These are phyloP conservation scores for Oryza coarctata DNA, from an alignment of 176 grass and related monocot species.

Conservation along the genomic window DNA sequence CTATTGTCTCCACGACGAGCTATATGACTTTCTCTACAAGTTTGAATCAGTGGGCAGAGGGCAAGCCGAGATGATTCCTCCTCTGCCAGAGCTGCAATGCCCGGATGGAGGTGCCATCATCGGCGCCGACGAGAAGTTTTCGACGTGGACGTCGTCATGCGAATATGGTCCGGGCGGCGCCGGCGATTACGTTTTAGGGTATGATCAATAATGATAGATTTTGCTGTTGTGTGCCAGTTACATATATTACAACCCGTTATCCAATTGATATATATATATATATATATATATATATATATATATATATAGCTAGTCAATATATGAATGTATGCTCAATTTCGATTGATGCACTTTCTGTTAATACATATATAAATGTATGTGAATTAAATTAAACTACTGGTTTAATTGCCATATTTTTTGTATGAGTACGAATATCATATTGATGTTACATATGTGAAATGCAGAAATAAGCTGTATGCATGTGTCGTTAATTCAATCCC, in stretches of 20 bases:
- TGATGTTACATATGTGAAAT: not conserved
- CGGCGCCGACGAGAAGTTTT: conserved; percentile 51
- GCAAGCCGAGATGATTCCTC: conserved; percentile 27
- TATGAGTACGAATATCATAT: not conserved
- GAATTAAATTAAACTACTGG: not conserved
- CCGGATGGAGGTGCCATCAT: conserved; percentile 30
- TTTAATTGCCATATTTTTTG: conserved; percentile 24
- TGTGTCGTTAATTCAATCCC: too few species aligned
- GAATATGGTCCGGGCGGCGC: conserved; percentile 35
- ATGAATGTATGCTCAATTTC: conserved; percentile 23
- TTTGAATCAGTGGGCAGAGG: conserved; percentile 13
- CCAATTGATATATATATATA: too few species aligned
- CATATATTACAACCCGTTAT: not conserved
- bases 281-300: too few species aligned
- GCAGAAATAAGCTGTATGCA: not conserved
- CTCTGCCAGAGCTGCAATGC: conserved; percentile 48
- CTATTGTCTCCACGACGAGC: conserved; percentile 40
- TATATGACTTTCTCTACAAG: conserved; percentile 56
- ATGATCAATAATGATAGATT: conserved; percentile 38
- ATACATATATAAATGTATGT: conserved; percentile 16
- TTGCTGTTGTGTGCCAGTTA: not conserved
- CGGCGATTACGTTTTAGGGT: conserved; percentile 48
- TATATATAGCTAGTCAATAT: conserved; percentile 19
- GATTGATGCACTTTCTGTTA: conserved; percentile 27
- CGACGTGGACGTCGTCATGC: conserved; percentile 42